Base-by-base conservation (phyloP, 345 rosid genomes). In the Lumnitzera racemosa region DNA sequence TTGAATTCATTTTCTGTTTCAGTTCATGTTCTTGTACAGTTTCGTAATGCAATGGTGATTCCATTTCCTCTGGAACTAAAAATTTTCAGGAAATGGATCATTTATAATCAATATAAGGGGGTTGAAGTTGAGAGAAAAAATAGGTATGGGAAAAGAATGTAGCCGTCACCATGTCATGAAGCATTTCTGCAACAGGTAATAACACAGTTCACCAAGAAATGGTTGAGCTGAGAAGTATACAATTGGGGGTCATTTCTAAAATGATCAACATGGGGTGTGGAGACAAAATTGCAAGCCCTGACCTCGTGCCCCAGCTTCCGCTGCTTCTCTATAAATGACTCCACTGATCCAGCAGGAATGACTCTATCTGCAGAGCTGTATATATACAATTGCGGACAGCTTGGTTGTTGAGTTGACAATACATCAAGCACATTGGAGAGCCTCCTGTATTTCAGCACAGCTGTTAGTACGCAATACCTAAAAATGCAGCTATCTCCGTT, bases 251-350 rank as follows among this genome's bases (percentile, higher is more conserved):
- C 95, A 73, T 81, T 90, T 67, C 99, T 76, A 64, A 86, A 95
- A 74, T 95, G 99, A 75, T 95, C 99, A 0, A 95, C 97, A 46
- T 95, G 99, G 11, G 99, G 99, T 10, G 99, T 86, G 10, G 90
- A 83, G 61, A 90, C 81, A 74, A 95, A 95, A 80, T 95, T 83
- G 81, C 99, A 90, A 15, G 95, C 83, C 68, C 80, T 74, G 67
- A 94, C 99, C 78, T 83, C 80, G 2, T 63, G 88, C 49, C 99
- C 99, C 0, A 81, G 81, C 73, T 64, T 80, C 78, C 80, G 76
- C 74, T 94, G 97, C 72, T 77, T 74, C 74, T 86, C 83, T 48
- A 94, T 83, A 69, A 95, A 95, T 41, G 91, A 86, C 71, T 90
- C 97, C 54, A 90, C 99, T 5, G 78, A 78, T 16, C 62, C 75